Evolutionary conservation across 306 rosid species (phyloP).

Genomic region (Coriaria nepalensis): DNA sequence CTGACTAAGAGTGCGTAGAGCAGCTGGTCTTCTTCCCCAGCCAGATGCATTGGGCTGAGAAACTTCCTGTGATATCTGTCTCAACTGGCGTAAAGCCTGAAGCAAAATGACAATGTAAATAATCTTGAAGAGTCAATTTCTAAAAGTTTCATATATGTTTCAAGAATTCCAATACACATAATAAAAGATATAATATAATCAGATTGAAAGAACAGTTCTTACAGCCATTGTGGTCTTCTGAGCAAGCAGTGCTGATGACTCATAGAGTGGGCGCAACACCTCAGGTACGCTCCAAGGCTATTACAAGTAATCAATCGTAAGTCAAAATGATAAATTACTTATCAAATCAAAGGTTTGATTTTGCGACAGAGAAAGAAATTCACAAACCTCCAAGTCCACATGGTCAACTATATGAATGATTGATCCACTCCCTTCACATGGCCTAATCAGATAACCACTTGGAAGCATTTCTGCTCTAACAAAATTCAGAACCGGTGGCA

Average conservation of each 20-base stretch:
- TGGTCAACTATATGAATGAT: conserved; percentile 92
- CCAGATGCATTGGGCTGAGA: conserved; percentile 86
- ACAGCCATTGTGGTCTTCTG: conserved; percentile 93
- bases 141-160: not conserved
- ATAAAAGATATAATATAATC: conserved; percentile 3
- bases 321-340: conserved; percentile 5
- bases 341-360: conserved; percentile 11
- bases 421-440: conserved; percentile 98
- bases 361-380: not conserved
- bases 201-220: conserved; percentile 17
- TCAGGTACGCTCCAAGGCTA: conserved; percentile 99
- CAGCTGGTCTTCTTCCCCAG: conserved; percentile 94
- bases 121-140: no score
- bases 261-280: conserved; percentile 86
- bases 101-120: conserved; percentile 10
- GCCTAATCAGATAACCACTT: conserved; percentile 86
- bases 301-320: conserved; percentile 17
- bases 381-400: conserved; percentile 70
- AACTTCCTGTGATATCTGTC: conserved; percentile 94
- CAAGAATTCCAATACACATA: not conserved
- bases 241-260: conserved; percentile 82
- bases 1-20: conserved; percentile 79
- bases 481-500: conserved; percentile 82
- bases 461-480: conserved; percentile 91
- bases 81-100: conserved; percentile 79